phyloP scores from a whole-genome alignment of 2,329 filamentous ascomycete species.

The Botrytis sinoallii region DNA sequence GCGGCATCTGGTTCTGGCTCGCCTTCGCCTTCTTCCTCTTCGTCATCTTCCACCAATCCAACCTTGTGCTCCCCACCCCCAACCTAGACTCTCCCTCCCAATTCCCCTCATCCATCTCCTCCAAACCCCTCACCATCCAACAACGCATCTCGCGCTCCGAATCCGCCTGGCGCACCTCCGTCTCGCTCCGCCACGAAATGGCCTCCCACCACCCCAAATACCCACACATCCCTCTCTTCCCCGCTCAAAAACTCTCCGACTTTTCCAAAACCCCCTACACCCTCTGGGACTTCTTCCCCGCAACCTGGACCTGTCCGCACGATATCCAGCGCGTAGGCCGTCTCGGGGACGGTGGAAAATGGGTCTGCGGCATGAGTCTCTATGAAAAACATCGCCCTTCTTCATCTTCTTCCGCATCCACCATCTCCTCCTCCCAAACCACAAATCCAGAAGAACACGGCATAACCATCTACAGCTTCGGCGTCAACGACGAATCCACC shows the following conservation, averaged over 20 bases:
- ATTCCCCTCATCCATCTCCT: not conserved
- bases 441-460: not conserved
- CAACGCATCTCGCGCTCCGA: constrained; percentile 33
- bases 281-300: constrained; percentile 43
- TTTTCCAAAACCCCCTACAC: constrained; percentile 37
- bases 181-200: constrained; percentile 31
- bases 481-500: constrained; percentile 40
- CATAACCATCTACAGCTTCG: constrained; percentile 42
- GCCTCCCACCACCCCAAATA: constrained; percentile 25
- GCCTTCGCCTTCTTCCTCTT: constrained; percentile 31
- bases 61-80: constrained; percentile 6
- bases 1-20: constrained; percentile 34
- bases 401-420: not conserved
- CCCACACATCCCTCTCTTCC: constrained; percentile 31
- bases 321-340: constrained; percentile 42
- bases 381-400: constrained; percentile 33
- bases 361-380: constrained; percentile 43
- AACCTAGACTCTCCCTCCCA: not conserved
- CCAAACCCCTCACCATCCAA: constrained; percentile 22
- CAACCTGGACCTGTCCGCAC: constrained; percentile 42
- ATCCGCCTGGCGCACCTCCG: constrained; percentile 27
- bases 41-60: constrained; percentile 28
- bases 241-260: constrained; percentile 26
- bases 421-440: not conserved
- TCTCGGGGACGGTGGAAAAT: constrained; percentile 44